phyloP scores from a whole-genome alignment of 2,329 filamentous ascomycete genomes.

The Pezicula radicicola region DNA sequence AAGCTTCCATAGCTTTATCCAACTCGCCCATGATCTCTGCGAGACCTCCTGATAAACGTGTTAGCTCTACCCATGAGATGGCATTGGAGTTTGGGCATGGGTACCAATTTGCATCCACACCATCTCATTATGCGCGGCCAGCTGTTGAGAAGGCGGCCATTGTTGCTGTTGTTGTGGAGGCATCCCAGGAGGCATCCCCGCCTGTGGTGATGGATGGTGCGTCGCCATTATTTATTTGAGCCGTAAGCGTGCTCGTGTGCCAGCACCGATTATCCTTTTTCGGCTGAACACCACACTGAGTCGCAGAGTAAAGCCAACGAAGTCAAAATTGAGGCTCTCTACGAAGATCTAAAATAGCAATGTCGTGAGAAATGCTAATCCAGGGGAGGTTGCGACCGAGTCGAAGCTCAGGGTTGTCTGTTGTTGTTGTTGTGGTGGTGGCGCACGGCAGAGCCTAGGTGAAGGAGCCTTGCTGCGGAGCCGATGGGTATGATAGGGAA shows the following conservation, averaged over 20 bases:
- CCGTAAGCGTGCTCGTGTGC: background rate
- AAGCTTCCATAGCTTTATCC: conserved; percentile 85
- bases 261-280: background rate
- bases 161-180: conserved; percentile 20
- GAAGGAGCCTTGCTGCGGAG: no score
- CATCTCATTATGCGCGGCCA: conserved; percentile 76
- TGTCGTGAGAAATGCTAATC: no score
- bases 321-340: no score
- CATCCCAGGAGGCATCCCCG: conserved; percentile 55
- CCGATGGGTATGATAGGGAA: no score
- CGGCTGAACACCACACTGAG: background rate
- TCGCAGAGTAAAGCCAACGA: no score
- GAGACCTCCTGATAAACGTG: conserved; percentile 61
- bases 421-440: no score
- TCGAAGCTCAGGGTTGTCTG: no score
- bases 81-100: conserved; percentile 7
- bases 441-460: no score
- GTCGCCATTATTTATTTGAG: conserved; percentile 21
- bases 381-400: no score
- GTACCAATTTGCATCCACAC: conserved; percentile 93
- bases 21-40: conserved; percentile 85
- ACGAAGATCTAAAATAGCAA: no score
- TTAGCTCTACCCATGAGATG: conserved; percentile 24
- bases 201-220: conserved; percentile 30
- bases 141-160: conserved; percentile 60